phyloP scores from a whole-genome alignment of 306 rosid genomes.

The Cicer pinnatifidum region DNA sequence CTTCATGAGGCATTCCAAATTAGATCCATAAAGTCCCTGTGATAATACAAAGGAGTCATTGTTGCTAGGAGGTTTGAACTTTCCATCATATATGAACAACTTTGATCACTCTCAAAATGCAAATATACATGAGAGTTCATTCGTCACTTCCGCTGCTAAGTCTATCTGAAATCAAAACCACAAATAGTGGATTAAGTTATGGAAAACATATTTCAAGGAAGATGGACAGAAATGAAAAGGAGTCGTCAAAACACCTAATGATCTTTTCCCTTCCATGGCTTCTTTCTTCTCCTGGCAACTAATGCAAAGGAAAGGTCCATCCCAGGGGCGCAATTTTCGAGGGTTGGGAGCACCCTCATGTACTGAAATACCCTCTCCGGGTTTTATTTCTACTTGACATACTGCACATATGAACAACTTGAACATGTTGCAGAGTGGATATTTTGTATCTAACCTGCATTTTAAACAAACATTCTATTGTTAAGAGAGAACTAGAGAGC shows the following conservation, averaged over 20 bases:
- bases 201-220: slow-evolving; percentile 24
- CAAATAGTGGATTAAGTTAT: slow-evolving; percentile 35
- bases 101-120: slow-evolving; percentile 61
- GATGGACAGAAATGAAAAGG: slow-evolving; percentile 32
- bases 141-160: slow-evolving; percentile 87
- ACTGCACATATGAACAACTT: slow-evolving; percentile 94
- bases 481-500: slow-evolving; percentile 41
- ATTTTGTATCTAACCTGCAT: slow-evolving; percentile 91
- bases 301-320: slow-evolving; percentile 94
- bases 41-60: slow-evolving; percentile 57
- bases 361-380: slow-evolving; percentile 92
- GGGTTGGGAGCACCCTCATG: slow-evolving; percentile 65
- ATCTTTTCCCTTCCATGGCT: slow-evolving; percentile 98
- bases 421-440: slow-evolving; percentile 98
- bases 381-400: slow-evolving; percentile 92
- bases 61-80: slow-evolving; percentile 52
- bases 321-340: slow-evolving; percentile 90
- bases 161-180: slow-evolving; percentile 71
- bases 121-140: slow-evolving; percentile 57
- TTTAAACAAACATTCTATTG: slow-evolving; percentile 39
- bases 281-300: slow-evolving; percentile 98
- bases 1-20: slow-evolving; percentile 54
- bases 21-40: slow-evolving; percentile 53
- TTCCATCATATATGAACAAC: slow-evolving; percentile 52
- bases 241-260: slow-evolving; percentile 56